Base-by-base conservation (phyloP, 164 flowering plant species). In the Tinospora cordifolia region DNA sequence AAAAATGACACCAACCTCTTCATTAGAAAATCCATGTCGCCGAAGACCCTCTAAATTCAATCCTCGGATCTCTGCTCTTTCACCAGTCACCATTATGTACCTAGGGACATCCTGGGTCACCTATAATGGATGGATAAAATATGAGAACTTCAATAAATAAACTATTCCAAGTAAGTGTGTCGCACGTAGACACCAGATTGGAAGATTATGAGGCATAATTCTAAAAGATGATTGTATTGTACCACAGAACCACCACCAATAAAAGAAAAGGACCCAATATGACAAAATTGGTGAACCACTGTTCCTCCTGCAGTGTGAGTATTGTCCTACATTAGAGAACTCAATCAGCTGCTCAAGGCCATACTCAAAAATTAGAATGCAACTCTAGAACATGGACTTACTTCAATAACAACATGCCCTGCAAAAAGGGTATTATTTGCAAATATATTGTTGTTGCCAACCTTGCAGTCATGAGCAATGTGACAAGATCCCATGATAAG, bases 401-500 rank as follows among this genome's bases (percentile, higher is more conserved):
- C 99, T 82, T 88, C 94, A 62, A 94, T 88, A 49, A 81, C 82
- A 39, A 94, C 93, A 84, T 92, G 97, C 9, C 99, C 98, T 8
- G 93, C 99, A 69, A 94, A 72, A 78, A 94, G 96, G 60, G 97
- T 92, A 74, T 77, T 87, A 73, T 92, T 92, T 39, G 97, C 97
- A 79, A 94, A 84, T 79, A 94, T 90, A 75, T 86, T 92, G 79
- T 79, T 81, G 83, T 79, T 81, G 1, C 99, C 96, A 71, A 94
- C 82, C 83, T 87, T 92, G 88, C 97, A 94, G 79, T 94, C 99
- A 82, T 94, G 99, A 41, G 99, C 99, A 71, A 92, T 83, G 81
- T 92, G 99, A 78, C 99, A 89, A 65, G 93, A 88, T 3, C 99
- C 97, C 99, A 94, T 94, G 40, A 94, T 88, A 67, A 94, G 92